These are phyloP conservation scores for Pilatotrama ljubarskyi DNA, from an alignment of 768 basidiomycete species.

Conservation along the genomic window DNA sequence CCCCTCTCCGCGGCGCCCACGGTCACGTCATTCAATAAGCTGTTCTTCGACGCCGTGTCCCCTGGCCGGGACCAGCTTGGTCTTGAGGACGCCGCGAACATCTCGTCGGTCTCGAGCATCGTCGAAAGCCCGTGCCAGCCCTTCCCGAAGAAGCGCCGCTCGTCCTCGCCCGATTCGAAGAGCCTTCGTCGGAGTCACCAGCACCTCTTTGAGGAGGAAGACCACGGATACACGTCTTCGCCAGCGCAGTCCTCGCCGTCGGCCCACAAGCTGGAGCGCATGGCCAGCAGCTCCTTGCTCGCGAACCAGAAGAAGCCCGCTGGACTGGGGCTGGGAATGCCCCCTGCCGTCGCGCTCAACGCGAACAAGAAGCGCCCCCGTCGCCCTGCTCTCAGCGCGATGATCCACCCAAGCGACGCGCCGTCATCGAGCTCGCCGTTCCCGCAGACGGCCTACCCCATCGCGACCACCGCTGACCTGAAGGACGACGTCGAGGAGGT, in stretches of 20 bases:
- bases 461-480: slow-evolving; percentile 26
- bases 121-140: slow-evolving; percentile 45
- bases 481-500: slow-evolving; percentile 13
- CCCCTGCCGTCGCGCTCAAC: slow-evolving; percentile 40
- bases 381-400: slow-evolving; percentile 66
- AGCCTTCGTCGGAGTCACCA: slow-evolving; percentile 15
- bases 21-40: slow-evolving; percentile 52
- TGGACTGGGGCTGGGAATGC: slow-evolving; percentile 55
- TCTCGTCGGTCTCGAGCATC: slow-evolving; percentile 25
- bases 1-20: slow-evolving; percentile 55
- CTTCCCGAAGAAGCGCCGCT: slow-evolving; percentile 35
- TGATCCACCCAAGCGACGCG: slow-evolving; percentile 49
- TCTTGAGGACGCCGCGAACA: slow-evolving; percentile 17
- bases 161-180: slow-evolving; percentile 30
- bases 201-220: slow-evolving; percentile 26
- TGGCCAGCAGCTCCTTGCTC: slow-evolving; percentile 35
- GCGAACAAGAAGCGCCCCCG: slow-evolving; percentile 56
- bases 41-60: slow-evolving; percentile 62
- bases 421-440: slow-evolving; percentile 9
- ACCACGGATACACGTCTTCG: slow-evolving; percentile 43
- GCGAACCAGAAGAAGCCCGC: slow-evolving; percentile 49
- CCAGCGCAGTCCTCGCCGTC: slow-evolving; percentile 53
- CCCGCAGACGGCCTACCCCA: slow-evolving; percentile 28
- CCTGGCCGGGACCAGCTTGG: slow-evolving; percentile 33
- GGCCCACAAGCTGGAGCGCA: slow-evolving; percentile 48